Evolutionary conservation across 2,329 filamentous ascomycete species (phyloP).

Genomic region (Cercospora berteroae): DNA sequence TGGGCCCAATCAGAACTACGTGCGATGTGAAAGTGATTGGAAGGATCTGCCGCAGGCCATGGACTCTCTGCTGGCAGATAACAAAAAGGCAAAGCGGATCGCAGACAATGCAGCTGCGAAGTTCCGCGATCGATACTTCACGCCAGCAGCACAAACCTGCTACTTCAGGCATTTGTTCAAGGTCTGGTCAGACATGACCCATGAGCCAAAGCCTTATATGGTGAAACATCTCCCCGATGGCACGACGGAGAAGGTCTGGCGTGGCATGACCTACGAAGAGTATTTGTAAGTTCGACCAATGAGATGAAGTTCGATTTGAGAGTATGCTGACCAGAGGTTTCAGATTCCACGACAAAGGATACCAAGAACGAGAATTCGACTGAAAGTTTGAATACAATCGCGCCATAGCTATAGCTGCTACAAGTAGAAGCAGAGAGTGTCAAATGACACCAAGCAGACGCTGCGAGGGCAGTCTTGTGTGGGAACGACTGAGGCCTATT

Average conservation of each 20-base stretch:
- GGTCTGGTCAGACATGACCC: conserved; percentile 35
- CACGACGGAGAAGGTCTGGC: conserved; percentile 24
- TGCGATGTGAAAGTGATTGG: conserved; percentile 34
- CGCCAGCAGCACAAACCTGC: conserved; percentile 34
- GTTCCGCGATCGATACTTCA: conserved; percentile 30
- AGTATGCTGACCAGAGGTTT: neutral
- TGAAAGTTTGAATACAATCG: neutral
- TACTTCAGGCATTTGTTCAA: conserved; percentile 36
- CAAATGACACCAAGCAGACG: neutral
- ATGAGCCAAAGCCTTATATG: conserved; percentile 27
- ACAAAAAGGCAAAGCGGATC: conserved; percentile 27
- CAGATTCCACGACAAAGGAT: conserved; percentile 21
- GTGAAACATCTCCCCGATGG: conserved; percentile 20
- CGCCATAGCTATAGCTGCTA: neutral
- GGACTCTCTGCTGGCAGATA: conserved; percentile 28
- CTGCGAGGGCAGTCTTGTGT: neutral
- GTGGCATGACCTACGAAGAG: conserved; percentile 34
- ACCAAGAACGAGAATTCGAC: conserved; percentile 14
- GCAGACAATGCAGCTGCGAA: conserved; percentile 28
- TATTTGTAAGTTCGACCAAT: conserved; percentile 26
- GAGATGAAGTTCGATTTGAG: neutral
- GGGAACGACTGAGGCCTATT: neutral
- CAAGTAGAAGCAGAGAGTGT: neutral
- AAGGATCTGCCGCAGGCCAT: conserved; percentile 32
- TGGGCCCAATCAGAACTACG: conserved; percentile 36